These are phyloP conservation scores for Coleophoma cylindrospora DNA, from an alignment of 2,329 filamentous ascomycete species.

Conservation along the genomic window DNA sequence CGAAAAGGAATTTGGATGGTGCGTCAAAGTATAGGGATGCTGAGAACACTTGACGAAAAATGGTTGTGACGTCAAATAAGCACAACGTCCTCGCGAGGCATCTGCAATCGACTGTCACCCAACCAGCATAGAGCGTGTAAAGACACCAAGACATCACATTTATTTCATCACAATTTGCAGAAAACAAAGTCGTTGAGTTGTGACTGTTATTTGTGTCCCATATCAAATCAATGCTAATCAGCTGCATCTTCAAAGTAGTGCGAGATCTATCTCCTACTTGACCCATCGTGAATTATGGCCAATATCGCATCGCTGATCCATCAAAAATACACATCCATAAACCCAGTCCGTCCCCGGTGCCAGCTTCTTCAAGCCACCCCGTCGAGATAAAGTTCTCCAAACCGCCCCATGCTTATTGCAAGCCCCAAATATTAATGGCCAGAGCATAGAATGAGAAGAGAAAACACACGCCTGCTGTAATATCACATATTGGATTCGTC, in stretches of 20 bases:
- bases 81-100: no score
- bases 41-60: no score
- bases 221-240: background rate
- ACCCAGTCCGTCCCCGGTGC: no score
- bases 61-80: no score
- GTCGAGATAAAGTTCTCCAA: slow-evolving; percentile 14
- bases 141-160: no score
- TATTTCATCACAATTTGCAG: background rate
- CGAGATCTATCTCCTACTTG: slow-evolving; percentile 8
- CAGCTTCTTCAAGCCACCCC: slow-evolving; percentile 8
- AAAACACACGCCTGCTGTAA: slow-evolving; percentile 16
- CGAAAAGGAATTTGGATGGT: no score
- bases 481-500: slow-evolving; percentile 15
- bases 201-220: background rate
- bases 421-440: slow-evolving; percentile 5
- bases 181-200: background rate
- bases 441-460: slow-evolving; percentile 2
- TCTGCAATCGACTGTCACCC: no score
- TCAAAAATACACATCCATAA: no score
- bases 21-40: no score
- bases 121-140: no score
- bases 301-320: no score
- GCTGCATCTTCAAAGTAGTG: background rate
- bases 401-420: background rate
- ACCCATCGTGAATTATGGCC: background rate